Evolutionary conservation across 208 protist species (phyloP).

Genomic region (Balamuthia mandrillaris): DNA sequence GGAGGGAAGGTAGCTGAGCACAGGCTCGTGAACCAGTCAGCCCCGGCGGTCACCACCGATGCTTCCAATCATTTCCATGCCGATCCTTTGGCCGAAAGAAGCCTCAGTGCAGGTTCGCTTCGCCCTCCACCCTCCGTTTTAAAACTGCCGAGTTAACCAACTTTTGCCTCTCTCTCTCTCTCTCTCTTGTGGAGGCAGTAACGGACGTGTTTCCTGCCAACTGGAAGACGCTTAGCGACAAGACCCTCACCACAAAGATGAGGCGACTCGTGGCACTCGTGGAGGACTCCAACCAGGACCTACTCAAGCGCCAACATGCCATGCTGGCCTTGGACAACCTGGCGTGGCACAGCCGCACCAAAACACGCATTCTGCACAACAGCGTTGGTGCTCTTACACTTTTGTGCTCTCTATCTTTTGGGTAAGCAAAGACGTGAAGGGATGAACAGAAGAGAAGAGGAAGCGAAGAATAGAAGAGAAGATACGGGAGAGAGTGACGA

Average conservation of each 20-base stretch:
- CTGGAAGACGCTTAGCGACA: conserved; percentile 32
- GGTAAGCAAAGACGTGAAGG: too few species aligned
- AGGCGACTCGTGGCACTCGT: background rate
- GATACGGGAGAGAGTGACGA: too few species aligned
- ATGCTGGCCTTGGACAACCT: conserved; percentile 25
- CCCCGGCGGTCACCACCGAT: too few species aligned
- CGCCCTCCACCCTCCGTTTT: too few species aligned
- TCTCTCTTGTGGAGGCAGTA: background rate
- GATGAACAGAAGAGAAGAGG: too few species aligned
- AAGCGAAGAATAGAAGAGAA: too few species aligned
- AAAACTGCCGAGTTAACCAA: too few species aligned
- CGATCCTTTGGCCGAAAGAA: conserved; percentile 24
- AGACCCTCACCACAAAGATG: background rate
- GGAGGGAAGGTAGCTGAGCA: too few species aligned
- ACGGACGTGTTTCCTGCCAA: conserved; percentile 30
- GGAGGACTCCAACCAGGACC: background rate
- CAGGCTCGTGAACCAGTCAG: too few species aligned
- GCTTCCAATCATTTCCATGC: too few species aligned
- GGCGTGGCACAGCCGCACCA: conserved; percentile 29
- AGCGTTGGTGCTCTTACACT: background rate
- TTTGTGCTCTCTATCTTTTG: background rate
- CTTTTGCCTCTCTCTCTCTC: too few species aligned
- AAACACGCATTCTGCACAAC: background rate
- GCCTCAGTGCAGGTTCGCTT: background rate
- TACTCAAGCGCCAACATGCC: conserved; percentile 2